These are phyloP conservation scores for Lecanosticta acicola DNA, from an alignment of 2,329 filamentous ascomycete genomes.

Conservation along the genomic window DNA sequence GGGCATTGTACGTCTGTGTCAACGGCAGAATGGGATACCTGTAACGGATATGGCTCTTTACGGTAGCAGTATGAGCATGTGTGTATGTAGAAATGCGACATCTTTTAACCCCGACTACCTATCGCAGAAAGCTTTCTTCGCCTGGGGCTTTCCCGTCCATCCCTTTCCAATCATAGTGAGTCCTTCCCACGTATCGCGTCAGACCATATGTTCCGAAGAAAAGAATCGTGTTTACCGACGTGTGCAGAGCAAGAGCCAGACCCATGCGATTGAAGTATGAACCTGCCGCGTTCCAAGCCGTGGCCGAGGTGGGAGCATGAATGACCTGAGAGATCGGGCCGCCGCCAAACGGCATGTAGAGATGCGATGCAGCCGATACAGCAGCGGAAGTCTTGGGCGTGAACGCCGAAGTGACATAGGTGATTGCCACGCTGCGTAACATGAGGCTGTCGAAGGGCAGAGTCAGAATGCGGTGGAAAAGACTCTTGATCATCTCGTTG, in stretches of 20 bases:
- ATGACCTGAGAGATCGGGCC: conserved; percentile 5
- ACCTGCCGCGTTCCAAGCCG: neutral
- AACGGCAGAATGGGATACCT: neutral
- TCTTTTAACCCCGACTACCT: neutral
- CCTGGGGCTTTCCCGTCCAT: neutral
- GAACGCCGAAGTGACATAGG: conserved; percentile 15
- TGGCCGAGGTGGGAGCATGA: neutral
- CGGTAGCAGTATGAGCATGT: neutral
- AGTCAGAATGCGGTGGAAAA: conserved; percentile 19
- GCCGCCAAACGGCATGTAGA: conserved; percentile 12
- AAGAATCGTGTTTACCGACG: conserved; percentile 13
- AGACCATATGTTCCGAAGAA: conserved; percentile 19
- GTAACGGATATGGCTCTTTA: no score
- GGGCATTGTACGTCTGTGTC: no score
- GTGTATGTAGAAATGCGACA: conserved; percentile 6
- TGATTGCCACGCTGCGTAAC: conserved; percentile 18
- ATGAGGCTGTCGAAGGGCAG: conserved; percentile 25
- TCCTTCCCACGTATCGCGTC: conserved; percentile 15
- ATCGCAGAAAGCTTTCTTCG: neutral
- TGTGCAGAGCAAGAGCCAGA: conserved; percentile 19
- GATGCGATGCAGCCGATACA: conserved; percentile 1
- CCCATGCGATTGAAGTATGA: conserved; percentile 20
- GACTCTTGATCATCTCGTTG: conserved; percentile 17
- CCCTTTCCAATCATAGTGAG: conserved; percentile 18
- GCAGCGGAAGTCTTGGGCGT: conserved; percentile 1